Base-by-base conservation (phyloP, 148 eudicot genomes). In the Chenopodium quinoa region DNA sequence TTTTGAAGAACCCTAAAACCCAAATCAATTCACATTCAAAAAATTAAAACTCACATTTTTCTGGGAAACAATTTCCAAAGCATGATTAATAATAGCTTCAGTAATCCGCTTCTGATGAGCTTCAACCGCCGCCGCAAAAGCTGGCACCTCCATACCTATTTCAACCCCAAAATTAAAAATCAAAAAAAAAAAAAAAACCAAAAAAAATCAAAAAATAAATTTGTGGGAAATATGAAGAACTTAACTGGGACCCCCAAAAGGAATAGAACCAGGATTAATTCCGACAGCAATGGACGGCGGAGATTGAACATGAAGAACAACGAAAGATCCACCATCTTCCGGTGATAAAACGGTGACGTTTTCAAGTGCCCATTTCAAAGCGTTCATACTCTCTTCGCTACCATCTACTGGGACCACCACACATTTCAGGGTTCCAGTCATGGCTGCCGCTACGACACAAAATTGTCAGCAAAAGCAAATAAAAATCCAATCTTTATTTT, bases 161-260 rank as follows among this genome's bases (percentile, higher is more conserved):
- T 19, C 22, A 27, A 40, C 25, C 25, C 70, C 74, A 29, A 40
- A 79, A 50, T 3, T 7, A 63, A 3, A 23, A 81, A 44, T 50
- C 46, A 73, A 32, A 47, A 64, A 9, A 48, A 76, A 11, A 48
- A 19, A 47, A 7, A 48, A 19, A 47, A 7, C 2, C 63, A 9
- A 48, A 76, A 11, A 48, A 19, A 47, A 7, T 1, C 31, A 25
- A 19, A 22, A 14, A 17, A 14, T 1, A 6, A 62, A 17, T 29
- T n/a, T 20, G 20, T 16, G 2, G 2, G 7, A 29, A 40, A 1
- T 60, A 9, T 52, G 29, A 1, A 12, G 25, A 17, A 62, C 88
- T 85, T 83, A 89, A 93, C 97, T 93, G 84, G 97, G 97, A 47
- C 98, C 96, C 16, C 94, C 98, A 37, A 94, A 94, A 73, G 98